Base-by-base conservation (phyloP, 2,329 filamentous ascomycete species). In the Boeremia exigua region DNA sequence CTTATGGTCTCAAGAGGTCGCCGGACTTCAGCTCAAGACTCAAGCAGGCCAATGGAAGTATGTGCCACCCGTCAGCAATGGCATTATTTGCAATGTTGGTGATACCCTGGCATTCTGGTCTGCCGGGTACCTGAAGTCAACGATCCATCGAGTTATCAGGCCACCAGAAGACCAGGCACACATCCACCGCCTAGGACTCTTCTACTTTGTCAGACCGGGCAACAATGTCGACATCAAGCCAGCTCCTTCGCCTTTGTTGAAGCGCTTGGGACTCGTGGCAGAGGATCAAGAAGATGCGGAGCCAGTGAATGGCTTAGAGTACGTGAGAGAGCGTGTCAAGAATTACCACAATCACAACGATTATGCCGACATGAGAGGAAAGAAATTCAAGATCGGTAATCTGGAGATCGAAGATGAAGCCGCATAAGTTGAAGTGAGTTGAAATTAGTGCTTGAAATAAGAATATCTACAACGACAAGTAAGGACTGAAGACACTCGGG, bases 41-140 rank as follows among this genome's bases (percentile, higher is more conserved):
- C 70, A 67, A 6, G 68, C 77, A 27, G 76, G 80, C 23, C 60
- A 79, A 51, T 83, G 81, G 80, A 77, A 80, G 37, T 78, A 79
- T 15, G 80, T 81, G 0, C 75, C 73, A 0, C 79, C 78, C 49
- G 75, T 78, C 36, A 75, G 77, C 4, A 78, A 78, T 12, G 79
- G 78, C 1, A 74, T 82, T n/a, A 78, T 82, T 5, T 76, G 81
- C 42, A 83, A 83, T 44, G 78, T 82, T 7, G 80, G 79, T 4
- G 76, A 79, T 29, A 74, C 75, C 3, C 59, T 79, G 7, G 68
- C 72, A 12, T 76, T 76, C 42, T 76, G 75, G 72, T 77, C 73
- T 0, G 73, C 69, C 6, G 75, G 77, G 4, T 79, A 79, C 44
- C 68, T 83, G 38, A 83, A 83, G 66, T 79, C 75, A 4, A 80